phyloP scores from a whole-genome alignment of 2,329 filamentous ascomycete species.

The Hypoxylon sp. region DNA sequence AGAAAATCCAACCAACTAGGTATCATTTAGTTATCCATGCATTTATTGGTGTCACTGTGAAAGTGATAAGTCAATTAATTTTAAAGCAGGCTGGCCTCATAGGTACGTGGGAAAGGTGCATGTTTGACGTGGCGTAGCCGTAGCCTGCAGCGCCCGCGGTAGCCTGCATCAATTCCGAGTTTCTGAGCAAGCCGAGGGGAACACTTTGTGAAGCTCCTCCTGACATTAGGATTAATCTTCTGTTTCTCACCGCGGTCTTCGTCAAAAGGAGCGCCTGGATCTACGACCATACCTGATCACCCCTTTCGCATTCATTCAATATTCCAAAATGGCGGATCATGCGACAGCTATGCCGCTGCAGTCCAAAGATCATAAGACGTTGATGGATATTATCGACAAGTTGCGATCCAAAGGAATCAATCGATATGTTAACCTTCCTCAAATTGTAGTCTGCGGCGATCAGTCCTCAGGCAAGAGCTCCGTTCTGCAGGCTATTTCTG shows the following conservation, averaged over 20 bases:
- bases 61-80: slow-evolving; percentile 8
- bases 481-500: slow-evolving; percentile 72
- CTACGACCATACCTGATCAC: not conserved
- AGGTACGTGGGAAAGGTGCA: slow-evolving; percentile 1
- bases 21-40: no score
- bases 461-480: slow-evolving; percentile 74
- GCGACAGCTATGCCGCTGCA: slow-evolving; percentile 26
- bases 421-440: slow-evolving; percentile 56
- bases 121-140: slow-evolving; percentile 14
- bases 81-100: slow-evolving; percentile 15
- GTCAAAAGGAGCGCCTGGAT: not conserved
- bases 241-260: not conserved
- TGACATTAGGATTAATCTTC: not conserved
- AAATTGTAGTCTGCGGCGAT: slow-evolving; percentile 69
- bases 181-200: not conserved
- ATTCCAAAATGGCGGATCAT: slow-evolving; percentile 16
- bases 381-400: slow-evolving; percentile 55
- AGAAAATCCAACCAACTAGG: not conserved
- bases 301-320: not conserved
- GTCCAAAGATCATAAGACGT: slow-evolving; percentile 44
- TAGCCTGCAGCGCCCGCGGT: slow-evolving; percentile 1
- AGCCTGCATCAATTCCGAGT: slow-evolving; percentile 8
- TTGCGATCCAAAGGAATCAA: slow-evolving; percentile 54
- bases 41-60: not conserved
- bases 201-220: not conserved